Percentiles rank a stretch among this genome's conserved stretches.
phyloP scores from a whole-genome alignment of 768 basidiomycete genomes.

The Boletus sensibilis region DNA sequence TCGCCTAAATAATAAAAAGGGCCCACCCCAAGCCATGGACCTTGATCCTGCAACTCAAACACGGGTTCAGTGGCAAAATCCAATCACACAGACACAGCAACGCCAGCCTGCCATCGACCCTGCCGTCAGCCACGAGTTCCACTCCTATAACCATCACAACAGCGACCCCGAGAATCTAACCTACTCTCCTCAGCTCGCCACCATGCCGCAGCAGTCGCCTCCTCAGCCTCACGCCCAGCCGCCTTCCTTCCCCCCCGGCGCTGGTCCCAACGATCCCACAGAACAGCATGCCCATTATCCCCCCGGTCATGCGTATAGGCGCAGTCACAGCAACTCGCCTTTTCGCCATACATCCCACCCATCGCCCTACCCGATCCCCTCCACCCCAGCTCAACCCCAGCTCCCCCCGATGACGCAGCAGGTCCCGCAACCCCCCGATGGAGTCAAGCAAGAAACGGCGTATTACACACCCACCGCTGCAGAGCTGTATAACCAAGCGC shows the following conservation, averaged over 20 bases:
- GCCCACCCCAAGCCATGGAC: slow-evolving; percentile 33
- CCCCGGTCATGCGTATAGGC: slow-evolving; percentile 33
- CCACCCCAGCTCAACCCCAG: slow-evolving; percentile 29
- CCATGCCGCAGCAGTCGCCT: slow-evolving; percentile 31
- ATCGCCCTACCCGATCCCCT: slow-evolving; percentile 39
- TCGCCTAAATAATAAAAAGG: slow-evolving; percentile 39
- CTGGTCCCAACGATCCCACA: slow-evolving; percentile 35
- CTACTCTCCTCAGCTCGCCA: slow-evolving; percentile 31
- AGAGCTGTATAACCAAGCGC: slow-evolving; percentile 52
- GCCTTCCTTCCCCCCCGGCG: slow-evolving; percentile 36
- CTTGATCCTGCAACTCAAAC: slow-evolving; percentile 34
- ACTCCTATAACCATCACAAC: slow-evolving; percentile 31
- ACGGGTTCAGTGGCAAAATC: slow-evolving; percentile 35
- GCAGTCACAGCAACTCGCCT: slow-evolving; percentile 33
- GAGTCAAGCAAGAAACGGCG: slow-evolving; percentile 41
- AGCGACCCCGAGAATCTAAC: slow-evolving; percentile 23
- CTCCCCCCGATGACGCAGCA: slow-evolving; percentile 28
- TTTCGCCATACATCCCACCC: slow-evolving; percentile 41
- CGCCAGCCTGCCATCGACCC: slow-evolving; percentile 34
- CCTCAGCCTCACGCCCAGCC: slow-evolving; percentile 35
- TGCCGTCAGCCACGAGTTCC: slow-evolving; percentile 36
- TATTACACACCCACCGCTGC: slow-evolving; percentile 54
- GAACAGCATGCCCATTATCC: slow-evolving; percentile 37
- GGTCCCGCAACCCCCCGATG: slow-evolving; percentile 20
- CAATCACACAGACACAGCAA: slow-evolving; percentile 36